phyloP scores from a whole-genome alignment of 176 grass and related monocot species.

The Aegilops bicornis region DNA sequence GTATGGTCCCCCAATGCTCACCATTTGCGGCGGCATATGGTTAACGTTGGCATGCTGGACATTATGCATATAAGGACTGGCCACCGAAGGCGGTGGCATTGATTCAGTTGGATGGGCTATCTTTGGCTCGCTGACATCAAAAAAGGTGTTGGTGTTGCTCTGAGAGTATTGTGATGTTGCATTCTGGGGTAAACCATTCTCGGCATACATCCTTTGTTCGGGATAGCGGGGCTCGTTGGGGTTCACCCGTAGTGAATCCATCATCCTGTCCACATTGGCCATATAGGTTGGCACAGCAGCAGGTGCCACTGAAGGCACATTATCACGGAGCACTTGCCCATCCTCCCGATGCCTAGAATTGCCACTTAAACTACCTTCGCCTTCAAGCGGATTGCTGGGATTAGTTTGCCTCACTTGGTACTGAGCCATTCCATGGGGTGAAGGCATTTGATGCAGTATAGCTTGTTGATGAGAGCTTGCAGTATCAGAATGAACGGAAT shows the following conservation, averaged over 20 bases:
- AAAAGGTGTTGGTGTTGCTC: conserved; percentile 52
- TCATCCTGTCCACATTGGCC: conserved; percentile 65
- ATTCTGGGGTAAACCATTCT: conserved; percentile 47
- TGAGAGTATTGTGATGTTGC: conserved; percentile 36
- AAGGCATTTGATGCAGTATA: conserved; percentile 27
- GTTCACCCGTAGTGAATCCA: conserved; percentile 41
- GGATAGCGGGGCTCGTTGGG: conserved; percentile 35
- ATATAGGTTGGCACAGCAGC: conserved; percentile 41
- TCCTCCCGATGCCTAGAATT: conserved; percentile 47
- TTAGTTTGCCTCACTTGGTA: conserved; percentile 38
- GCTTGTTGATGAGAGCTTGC: conserved; percentile 26
- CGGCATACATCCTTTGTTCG: conserved; percentile 45
- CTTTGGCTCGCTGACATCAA: conserved; percentile 53
- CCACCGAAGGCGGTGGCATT: conserved; percentile 39
- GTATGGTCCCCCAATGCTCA: conserved; percentile 55
- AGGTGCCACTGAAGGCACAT: conserved; percentile 29
- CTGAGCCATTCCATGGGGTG: conserved; percentile 32
- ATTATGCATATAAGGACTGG: conserved; percentile 57
- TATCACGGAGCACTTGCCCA: conserved; percentile 39
- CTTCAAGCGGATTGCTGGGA: conserved; percentile 37
- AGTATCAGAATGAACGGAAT: conserved; percentile 34
- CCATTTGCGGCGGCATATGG: conserved; percentile 55
- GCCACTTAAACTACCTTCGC: conserved; percentile 49
- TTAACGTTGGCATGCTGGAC: conserved; percentile 53
- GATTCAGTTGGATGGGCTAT: conserved; percentile 45